Base-by-base conservation (phyloP, 768 basidiomycete species). In the Panellus pusillus region DNA sequence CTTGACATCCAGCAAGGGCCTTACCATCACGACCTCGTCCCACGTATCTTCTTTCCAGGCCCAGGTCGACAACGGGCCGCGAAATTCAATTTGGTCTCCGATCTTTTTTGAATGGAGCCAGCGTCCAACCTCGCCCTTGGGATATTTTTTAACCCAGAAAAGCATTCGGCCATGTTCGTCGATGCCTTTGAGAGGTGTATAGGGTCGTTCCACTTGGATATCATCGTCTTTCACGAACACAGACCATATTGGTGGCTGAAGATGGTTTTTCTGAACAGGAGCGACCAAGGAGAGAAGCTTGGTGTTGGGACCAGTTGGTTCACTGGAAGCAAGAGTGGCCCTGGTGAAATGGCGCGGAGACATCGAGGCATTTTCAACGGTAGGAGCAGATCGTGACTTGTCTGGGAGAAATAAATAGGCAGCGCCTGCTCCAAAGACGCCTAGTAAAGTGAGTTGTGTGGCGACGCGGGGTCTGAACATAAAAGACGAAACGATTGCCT, bases 171-270 rank as follows among this genome's bases (percentile, higher is more conserved):
- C 89, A 11, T 83, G 65, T 48, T 77, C 71, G 47, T 87, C 84
- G 19, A 91, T 72, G 18, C 91, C 86, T 56, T 83, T 76, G 44
- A 93, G 70, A 4, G 91, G 91, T 5, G 92, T 93, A 64, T 93
- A 93, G 12, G 89, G 84, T 49, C 91, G 71, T 63, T 93, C 91
- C 29, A 93, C 88, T 68, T 93, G 91, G 18, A 93, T 91, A 61
- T 92, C 91, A 58, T 87, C 86, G 65, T 93, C 89, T 65, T 93
- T 93, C 65, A 93, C 74, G 67, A 78, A 93, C 12, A 93, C 72
- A 36, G 89, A 88, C 81, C 84, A 93, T 54, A 91, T 82, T 27
- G 78, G 81, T 55, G 55, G 56, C 50, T 72, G 74, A 20, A 55
- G 24, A 20, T 51, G 44, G 8, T 43, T 28, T 61, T 51, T 65